Evolutionary conservation across 345 rosid species (phyloP).

Genomic region (Eucalyptus camaldulensis): DNA sequence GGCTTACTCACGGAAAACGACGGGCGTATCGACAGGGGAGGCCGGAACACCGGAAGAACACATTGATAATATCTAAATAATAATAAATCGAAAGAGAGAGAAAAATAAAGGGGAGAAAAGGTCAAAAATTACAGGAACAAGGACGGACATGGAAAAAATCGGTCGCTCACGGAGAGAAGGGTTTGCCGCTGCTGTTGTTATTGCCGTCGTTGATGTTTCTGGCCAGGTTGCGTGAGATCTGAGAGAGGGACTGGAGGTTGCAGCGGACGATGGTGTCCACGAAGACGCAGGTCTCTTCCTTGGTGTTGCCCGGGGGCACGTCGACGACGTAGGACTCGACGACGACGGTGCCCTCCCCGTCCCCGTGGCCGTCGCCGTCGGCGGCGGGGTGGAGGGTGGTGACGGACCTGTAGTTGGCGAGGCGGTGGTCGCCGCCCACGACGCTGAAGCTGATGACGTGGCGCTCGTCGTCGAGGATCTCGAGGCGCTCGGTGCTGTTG

Average conservation of each 20-base stretch:
- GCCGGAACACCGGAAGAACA: background rate
- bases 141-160: background rate
- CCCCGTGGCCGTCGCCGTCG: constrained; percentile 5
- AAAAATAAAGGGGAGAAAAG: background rate
- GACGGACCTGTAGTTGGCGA: constrained; percentile 41
- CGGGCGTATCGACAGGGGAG: background rate
- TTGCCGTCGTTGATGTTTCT: background rate
- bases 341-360: constrained; percentile 55
- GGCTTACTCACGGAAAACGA: constrained; percentile 14
- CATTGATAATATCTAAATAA: background rate
- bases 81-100: background rate
- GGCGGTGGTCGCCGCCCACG: constrained; percentile 50
- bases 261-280: constrained; percentile 68
- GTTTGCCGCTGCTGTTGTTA: background rate
- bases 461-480: constrained; percentile 43
- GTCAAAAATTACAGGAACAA: background rate
- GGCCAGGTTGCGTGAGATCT: constrained; percentile 38
- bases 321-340: constrained; percentile 87
- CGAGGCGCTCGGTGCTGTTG: constrained; percentile 38
- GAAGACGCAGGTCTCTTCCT: constrained; percentile 68
- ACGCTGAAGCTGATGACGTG: constrained; percentile 52
- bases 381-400: constrained; percentile 37
- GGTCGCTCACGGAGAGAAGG: background rate
- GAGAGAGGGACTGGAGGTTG: constrained; percentile 74
- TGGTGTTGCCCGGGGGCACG: constrained; percentile 66